phyloP scores from a whole-genome alignment of 805 yeast genomes.

The Teunomyces gatunensis region DNA sequence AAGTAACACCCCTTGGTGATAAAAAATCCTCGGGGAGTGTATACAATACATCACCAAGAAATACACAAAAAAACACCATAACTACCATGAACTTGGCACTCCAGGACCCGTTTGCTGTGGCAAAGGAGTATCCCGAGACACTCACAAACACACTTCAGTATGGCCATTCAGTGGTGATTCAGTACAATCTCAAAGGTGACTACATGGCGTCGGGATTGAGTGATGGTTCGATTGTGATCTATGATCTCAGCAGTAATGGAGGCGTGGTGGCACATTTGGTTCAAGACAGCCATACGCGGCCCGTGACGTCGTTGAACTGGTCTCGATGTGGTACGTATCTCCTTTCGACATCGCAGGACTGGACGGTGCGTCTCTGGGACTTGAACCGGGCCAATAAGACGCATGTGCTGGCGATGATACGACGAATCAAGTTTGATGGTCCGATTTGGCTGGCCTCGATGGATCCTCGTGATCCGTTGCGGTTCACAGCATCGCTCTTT shows the following conservation, averaged over 20 bases:
- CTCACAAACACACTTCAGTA: slow-evolving; percentile 67
- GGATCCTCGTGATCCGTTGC: slow-evolving; percentile 46
- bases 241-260: slow-evolving; percentile 68
- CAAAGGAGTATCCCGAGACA: slow-evolving; percentile 88
- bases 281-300: slow-evolving; percentile 54
- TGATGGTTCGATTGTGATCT: slow-evolving; percentile 71
- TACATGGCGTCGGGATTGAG: slow-evolving; percentile 78
- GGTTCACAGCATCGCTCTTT: slow-evolving; percentile 61
- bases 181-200: slow-evolving; percentile 74
- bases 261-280: slow-evolving; percentile 49
- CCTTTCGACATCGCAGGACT: slow-evolving; percentile 73
- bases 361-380: slow-evolving; percentile 84
- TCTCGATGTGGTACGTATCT: slow-evolving; percentile 67
- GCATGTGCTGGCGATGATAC: slow-evolving; percentile 30
- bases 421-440: slow-evolving; percentile 54
- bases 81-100: slow-evolving; percentile 68
- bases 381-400: slow-evolving; percentile 32
- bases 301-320: slow-evolving; percentile 77
- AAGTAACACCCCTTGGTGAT: too few relatives aligned
- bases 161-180: slow-evolving; percentile 64
- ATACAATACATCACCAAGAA: neutral
- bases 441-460: slow-evolving; percentile 71
- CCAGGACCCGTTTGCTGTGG: slow-evolving; percentile 86
- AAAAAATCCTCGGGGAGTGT: neutral
- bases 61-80: neutral